phyloP scores from a whole-genome alignment of 176 grass and related monocot genomes.

The Aegilops longissima region DNA sequence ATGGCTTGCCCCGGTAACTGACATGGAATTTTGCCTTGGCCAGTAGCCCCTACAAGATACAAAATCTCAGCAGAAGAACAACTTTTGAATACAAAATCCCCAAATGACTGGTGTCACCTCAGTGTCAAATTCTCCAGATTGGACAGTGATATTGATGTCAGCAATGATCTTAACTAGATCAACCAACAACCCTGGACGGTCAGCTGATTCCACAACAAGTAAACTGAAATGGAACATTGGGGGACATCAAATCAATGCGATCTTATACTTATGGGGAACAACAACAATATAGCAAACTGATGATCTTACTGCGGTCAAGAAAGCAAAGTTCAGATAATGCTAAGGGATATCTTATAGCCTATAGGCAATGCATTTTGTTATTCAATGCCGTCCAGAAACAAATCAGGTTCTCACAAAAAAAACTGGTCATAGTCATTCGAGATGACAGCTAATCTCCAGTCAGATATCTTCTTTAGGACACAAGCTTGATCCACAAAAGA shows the following conservation, averaged over 20 bases:
- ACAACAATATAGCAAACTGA: constrained; percentile 9
- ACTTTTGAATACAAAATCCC: background rate
- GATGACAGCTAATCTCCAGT: background rate
- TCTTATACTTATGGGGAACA: background rate
- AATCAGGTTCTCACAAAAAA: background rate
- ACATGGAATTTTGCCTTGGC: constrained; percentile 99
- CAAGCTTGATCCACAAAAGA: background rate
- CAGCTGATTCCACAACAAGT: constrained; percentile 88
- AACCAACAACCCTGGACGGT: constrained; percentile 84
- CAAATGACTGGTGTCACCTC: constrained; percentile 43
- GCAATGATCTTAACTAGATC: constrained; percentile 93
- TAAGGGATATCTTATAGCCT: background rate
- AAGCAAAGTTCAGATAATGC: background rate
- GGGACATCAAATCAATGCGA: constrained; percentile 7
- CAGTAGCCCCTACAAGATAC: constrained; percentile 64
- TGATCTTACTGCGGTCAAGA: background rate
- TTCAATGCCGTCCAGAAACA: background rate
- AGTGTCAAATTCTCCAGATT: constrained; percentile 96
- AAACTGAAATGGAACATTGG: constrained; percentile 57
- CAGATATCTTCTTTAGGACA: background rate
- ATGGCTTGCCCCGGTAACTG: constrained; percentile 69
- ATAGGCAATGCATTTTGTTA: constrained; percentile 7
- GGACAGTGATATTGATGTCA: constrained; percentile 79
- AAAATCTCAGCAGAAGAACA: constrained; percentile 31
- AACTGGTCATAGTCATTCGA: background rate